These are phyloP conservation scores for Xerocomus minutiporus DNA, from an alignment of 1,284 basidiomycete species.

Conservation along the genomic window DNA sequence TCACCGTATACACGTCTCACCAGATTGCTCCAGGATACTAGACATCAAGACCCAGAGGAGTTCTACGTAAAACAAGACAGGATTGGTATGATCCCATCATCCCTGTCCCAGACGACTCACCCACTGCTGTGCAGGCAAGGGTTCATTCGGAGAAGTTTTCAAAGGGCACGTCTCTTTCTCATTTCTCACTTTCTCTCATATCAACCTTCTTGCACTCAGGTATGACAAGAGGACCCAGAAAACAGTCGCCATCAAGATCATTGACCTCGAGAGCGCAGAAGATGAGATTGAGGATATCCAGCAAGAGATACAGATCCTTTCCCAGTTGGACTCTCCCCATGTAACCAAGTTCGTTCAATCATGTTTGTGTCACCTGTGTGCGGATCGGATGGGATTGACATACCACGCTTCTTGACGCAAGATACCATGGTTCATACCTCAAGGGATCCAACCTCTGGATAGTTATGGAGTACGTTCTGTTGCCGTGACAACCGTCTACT, in stretches of 20 bases:
- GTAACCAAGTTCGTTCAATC: slow-evolving; percentile 79
- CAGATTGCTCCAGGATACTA: slow-evolving; percentile 48
- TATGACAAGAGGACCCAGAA: slow-evolving; percentile 90
- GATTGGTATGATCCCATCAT: slow-evolving; percentile 63
- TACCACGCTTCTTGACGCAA: slow-evolving; percentile 34
- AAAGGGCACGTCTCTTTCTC: slow-evolving; percentile 63
- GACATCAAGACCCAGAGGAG: slow-evolving; percentile 84
- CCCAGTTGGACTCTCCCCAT: slow-evolving; percentile 93
- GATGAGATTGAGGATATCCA: slow-evolving; percentile 99
- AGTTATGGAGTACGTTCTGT: slow-evolving; percentile 85
- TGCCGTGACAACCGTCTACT: slow-evolving; percentile 5
- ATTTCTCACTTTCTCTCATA: neutral
- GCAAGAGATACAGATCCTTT: slow-evolving; percentile 97
- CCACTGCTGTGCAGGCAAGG: slow-evolving; percentile 63
- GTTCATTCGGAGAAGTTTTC: slow-evolving; percentile 96
- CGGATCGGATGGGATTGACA: slow-evolving; percentile 29
- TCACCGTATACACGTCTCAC: slow-evolving; percentile 7
- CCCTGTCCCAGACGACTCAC: slow-evolving; percentile 14
- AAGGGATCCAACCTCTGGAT: slow-evolving; percentile 98
- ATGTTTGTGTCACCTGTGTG: slow-evolving; percentile 19
- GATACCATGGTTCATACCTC: slow-evolving; percentile 93
- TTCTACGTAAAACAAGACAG: slow-evolving; percentile 95
- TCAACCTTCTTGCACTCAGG: slow-evolving; percentile 37
- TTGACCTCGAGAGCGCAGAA: slow-evolving; percentile 97
- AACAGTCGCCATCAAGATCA: slow-evolving; percentile 97